These are phyloP conservation scores for Phialocephala sp. DNA, from an alignment of 2,329 filamentous ascomycete species.

Conservation along the genomic window DNA sequence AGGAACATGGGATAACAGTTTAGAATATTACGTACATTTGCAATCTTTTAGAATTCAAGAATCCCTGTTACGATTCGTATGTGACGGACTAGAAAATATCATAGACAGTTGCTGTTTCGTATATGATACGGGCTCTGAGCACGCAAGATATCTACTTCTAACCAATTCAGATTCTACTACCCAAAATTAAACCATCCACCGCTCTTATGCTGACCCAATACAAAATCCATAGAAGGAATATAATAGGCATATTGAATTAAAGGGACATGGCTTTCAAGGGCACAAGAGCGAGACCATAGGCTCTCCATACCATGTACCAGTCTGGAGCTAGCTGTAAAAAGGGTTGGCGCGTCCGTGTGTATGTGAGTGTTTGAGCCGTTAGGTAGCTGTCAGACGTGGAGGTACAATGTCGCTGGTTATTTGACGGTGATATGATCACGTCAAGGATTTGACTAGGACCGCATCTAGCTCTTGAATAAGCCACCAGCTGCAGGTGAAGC, in stretches of 20 bases:
- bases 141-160: not conserved
- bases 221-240: not conserved
- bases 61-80: too few species aligned
- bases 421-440: not conserved
- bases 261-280: not conserved
- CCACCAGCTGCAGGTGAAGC: not conserved
- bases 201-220: not conserved
- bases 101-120: not conserved
- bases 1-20: too few species aligned
- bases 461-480: not conserved
- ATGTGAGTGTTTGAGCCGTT: not conserved
- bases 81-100: too few species aligned
- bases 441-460: not conserved
- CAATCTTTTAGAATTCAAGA: too few species aligned
- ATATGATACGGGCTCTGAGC: not conserved
- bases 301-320: not conserved
- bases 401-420: not conserved
- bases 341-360: too few species aligned
- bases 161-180: not conserved
- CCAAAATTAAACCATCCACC: not conserved
- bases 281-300: not conserved
- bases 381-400: not conserved
- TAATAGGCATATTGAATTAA: not conserved
- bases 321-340: too few species aligned
- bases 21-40: too few species aligned